phyloP scores from a whole-genome alignment of 768 basidiomycete species.

The Lyophyllum shimeji region DNA sequence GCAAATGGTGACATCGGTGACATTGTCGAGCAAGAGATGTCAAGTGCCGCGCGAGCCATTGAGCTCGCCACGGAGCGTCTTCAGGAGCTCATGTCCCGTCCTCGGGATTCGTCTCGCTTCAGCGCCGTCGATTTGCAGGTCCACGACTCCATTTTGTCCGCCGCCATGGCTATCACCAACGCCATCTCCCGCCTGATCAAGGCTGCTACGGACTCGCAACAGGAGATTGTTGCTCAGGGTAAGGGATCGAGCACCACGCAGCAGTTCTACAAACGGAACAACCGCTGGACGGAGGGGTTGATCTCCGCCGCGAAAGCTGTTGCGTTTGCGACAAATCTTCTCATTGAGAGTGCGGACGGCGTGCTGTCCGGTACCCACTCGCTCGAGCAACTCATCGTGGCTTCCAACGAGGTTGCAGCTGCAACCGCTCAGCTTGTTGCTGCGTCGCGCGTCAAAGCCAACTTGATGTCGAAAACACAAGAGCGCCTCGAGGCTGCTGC shows the following conservation, averaged over 20 bases:
- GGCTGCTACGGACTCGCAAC: slow-evolving; percentile 96
- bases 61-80: slow-evolving; percentile 89
- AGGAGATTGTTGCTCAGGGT: slow-evolving; percentile 96
- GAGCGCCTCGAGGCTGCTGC: slow-evolving; percentile 94
- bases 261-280: slow-evolving; percentile 99
- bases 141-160: slow-evolving; percentile 93
- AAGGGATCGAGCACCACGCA: slow-evolving; percentile 89
- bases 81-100: slow-evolving; percentile 88
- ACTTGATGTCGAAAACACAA: slow-evolving; percentile 98
- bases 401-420: slow-evolving; percentile 98
- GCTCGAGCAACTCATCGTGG: slow-evolving; percentile 97
- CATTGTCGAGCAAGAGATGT: slow-evolving; percentile 96
- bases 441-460: slow-evolving; percentile 96
- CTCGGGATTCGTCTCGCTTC: slow-evolving; percentile 83
- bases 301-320: slow-evolving; percentile 98
- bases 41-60: slow-evolving; percentile 88
- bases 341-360: slow-evolving; percentile 98
- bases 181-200: slow-evolving; percentile 94
- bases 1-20: slow-evolving; percentile 94
- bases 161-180: slow-evolving; percentile 92
- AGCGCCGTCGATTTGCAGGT: slow-evolving; percentile 93
- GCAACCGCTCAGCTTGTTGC: slow-evolving; percentile 98
- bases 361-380: slow-evolving; percentile 96
- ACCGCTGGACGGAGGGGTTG: slow-evolving; percentile 98
- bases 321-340: slow-evolving; percentile 90